A percentile compares a stretch with the other conserved stretches of the same genome.
Evolutionary conservation across 495 filamentous ascomycete species (phyloP).

Genomic region (Trypethelium eluteriae): DNA sequence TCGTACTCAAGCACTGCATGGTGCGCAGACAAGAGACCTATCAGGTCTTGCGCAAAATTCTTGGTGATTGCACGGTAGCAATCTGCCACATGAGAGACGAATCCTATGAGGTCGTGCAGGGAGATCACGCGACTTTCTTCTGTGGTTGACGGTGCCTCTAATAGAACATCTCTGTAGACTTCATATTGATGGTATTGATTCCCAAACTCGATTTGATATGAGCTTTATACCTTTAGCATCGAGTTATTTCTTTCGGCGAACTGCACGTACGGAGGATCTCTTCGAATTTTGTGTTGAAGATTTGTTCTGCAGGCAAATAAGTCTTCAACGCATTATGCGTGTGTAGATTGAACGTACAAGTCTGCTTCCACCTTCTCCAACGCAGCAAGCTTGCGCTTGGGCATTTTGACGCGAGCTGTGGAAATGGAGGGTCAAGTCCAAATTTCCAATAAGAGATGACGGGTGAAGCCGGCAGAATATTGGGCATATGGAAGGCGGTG

Average conservation of each 20-base stretch:
- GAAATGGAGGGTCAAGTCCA: not conserved
- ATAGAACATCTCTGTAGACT: constrained; percentile 80
- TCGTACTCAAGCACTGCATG: constrained; percentile 74
- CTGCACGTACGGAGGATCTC: constrained; percentile 57
- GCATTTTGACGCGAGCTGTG: constrained; percentile 44
- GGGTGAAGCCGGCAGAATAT: not conserved
- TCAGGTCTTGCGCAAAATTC: constrained; percentile 72
- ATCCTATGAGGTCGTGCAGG: constrained; percentile 77
- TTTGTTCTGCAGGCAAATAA: constrained; percentile 50
- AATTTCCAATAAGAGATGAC: not conserved
- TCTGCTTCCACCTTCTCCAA: constrained; percentile 94
- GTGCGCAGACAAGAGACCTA: constrained; percentile 67
- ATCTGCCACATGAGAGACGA: constrained; percentile 85
- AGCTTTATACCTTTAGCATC: constrained; percentile 39
- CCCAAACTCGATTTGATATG: constrained; percentile 78
- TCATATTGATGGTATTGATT: constrained; percentile 91
- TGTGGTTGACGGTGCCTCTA: constrained; percentile 67
- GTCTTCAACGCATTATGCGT: not conserved
- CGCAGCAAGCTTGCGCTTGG: constrained; percentile 78
- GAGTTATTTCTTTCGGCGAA: constrained; percentile 9
- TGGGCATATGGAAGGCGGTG: not conserved
- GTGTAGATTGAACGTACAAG: constrained; percentile 39
- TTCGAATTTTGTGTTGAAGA: constrained; percentile 79
- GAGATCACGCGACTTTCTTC: constrained; percentile 69
- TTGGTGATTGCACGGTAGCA: constrained; percentile 77